Conservation (phyloP, 495 filamentous ascomycete species). For the Hypoxylon subgilvum region DNA sequence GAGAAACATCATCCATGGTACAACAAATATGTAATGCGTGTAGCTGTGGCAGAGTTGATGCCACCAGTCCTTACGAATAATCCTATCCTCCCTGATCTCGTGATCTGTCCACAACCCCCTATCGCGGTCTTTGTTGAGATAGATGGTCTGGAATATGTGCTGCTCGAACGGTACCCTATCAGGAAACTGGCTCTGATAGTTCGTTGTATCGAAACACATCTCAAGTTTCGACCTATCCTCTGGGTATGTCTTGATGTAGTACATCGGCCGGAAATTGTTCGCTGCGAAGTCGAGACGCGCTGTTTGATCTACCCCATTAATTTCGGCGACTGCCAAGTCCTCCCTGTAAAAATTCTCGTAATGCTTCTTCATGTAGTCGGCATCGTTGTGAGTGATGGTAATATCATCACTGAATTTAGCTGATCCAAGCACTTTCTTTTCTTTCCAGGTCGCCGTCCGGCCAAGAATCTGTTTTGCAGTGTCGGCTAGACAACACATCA, state of each 20-base stretch:
- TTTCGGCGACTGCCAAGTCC: slow-evolving; percentile 38
- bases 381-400: slow-evolving; percentile 81
- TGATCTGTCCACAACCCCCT: slow-evolving; percentile 71
- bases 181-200: slow-evolving; percentile 81
- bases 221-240: slow-evolving; percentile 73
- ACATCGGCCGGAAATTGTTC: slow-evolving; percentile 76
- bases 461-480: slow-evolving; percentile 71
- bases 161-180: slow-evolving; percentile 52
- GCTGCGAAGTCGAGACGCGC: slow-evolving; percentile 39
- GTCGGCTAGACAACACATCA: slow-evolving; percentile 78
- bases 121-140: slow-evolving; percentile 70
- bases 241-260: slow-evolving; percentile 74
- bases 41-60: slow-evolving; percentile 83
- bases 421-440: slow-evolving; percentile 71
- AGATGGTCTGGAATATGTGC: slow-evolving; percentile 86
- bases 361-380: slow-evolving; percentile 73
- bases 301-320: slow-evolving; percentile 40
- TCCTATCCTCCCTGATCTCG: slow-evolving; percentile 70
- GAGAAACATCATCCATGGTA: slow-evolving; percentile 82
- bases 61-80: slow-evolving; percentile 82
- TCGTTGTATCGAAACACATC: slow-evolving; percentile 86
- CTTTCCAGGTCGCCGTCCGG: slow-evolving; percentile 65
- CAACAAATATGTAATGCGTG: slow-evolving; percentile 79
- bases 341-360: slow-evolving; percentile 73
- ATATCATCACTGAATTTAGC: slow-evolving; percentile 84